Evolutionary conservation across 2,329 filamentous ascomycete species (phyloP).

Genomic region (Phaeosphaeriaceae sp.): DNA sequence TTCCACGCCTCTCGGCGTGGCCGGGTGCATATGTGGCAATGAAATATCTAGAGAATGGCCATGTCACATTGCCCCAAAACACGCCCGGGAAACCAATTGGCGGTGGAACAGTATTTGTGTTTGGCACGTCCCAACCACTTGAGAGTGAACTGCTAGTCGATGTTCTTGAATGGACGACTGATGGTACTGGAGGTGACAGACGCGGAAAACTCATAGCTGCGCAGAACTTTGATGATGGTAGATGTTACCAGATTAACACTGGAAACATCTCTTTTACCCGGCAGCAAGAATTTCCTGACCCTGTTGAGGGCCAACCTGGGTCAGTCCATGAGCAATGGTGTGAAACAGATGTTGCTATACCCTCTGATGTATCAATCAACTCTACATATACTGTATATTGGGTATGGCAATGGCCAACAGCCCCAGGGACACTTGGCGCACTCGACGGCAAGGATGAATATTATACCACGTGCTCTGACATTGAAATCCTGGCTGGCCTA

Average conservation of each 20-base stretch:
- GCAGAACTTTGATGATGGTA: no score
- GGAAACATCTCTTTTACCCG: no score
- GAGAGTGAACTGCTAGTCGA: not conserved
- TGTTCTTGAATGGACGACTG: constrained; percentile 6
- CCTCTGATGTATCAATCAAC: constrained; percentile 10
- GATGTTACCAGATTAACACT: no score
- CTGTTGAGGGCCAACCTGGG: not conserved
- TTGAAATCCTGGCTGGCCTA: constrained; percentile 5
- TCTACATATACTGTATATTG: constrained; percentile 9
- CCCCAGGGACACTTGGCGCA: constrained; percentile 3
- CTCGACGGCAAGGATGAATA: constrained; percentile 8
- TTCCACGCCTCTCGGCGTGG: not conserved
- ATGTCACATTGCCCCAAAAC: constrained; percentile 1
- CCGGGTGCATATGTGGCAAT: constrained; percentile 1
- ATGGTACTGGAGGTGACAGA: constrained; percentile 3
- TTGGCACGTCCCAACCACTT: constrained; percentile 6
- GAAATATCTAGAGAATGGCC: constrained; percentile 5
- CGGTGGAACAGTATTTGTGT: constrained; percentile 7
- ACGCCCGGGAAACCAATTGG: constrained; percentile 1
- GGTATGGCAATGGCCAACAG: constrained; percentile 8
- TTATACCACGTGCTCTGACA: not conserved
- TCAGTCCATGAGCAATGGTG: constrained; percentile 7
- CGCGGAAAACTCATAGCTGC: not conserved
- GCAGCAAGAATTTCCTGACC: no score
- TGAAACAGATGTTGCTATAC: constrained; percentile 10